Percentiles rank a stretch among this genome's conserved stretches.
phyloP scores from a whole-genome alignment of 768 basidiomycete species.

The Lentinula sp. region DNA sequence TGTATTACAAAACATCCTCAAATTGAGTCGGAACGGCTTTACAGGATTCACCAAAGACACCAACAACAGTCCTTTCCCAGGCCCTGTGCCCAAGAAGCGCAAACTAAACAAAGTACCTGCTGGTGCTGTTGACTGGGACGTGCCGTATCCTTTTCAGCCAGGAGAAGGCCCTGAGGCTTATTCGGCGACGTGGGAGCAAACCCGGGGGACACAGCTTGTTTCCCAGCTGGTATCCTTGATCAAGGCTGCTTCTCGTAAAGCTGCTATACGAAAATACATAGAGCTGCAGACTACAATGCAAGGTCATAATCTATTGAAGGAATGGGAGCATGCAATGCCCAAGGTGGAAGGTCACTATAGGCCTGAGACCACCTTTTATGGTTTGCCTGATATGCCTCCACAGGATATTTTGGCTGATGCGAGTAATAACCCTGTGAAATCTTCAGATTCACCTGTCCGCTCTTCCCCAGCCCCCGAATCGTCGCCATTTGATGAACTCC shows the following conservation, averaged over 20 bases:
- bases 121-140: slow-evolving; percentile 77
- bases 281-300: slow-evolving; percentile 7
- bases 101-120: slow-evolving; percentile 67
- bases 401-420: slow-evolving; percentile 17
- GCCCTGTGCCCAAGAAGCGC: slow-evolving; percentile 45
- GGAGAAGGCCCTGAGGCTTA: slow-evolving; percentile 74
- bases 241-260: slow-evolving; percentile 55
- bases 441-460: background rate
- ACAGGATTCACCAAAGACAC: slow-evolving; percentile 4
- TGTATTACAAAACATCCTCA: slow-evolving; percentile 55
- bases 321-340: slow-evolving; percentile 8
- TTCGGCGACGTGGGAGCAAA: slow-evolving; percentile 54
- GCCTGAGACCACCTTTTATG: slow-evolving; percentile 26
- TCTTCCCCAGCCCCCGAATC: background rate
- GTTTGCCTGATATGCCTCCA: slow-evolving; percentile 13
- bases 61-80: slow-evolving; percentile 8
- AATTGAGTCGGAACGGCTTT: slow-evolving; percentile 40
- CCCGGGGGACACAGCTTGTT: slow-evolving; percentile 57
- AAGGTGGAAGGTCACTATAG: slow-evolving; percentile 25
- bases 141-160: slow-evolving; percentile 68
- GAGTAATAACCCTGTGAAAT: background rate
- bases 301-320: background rate
- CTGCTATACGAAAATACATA: slow-evolving; percentile 45
- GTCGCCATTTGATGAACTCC: slow-evolving; percentile 31
- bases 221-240: slow-evolving; percentile 56